Base-by-base conservation (phyloP, 495 filamentous ascomycete species). In the Penicillium pulvis region DNA sequence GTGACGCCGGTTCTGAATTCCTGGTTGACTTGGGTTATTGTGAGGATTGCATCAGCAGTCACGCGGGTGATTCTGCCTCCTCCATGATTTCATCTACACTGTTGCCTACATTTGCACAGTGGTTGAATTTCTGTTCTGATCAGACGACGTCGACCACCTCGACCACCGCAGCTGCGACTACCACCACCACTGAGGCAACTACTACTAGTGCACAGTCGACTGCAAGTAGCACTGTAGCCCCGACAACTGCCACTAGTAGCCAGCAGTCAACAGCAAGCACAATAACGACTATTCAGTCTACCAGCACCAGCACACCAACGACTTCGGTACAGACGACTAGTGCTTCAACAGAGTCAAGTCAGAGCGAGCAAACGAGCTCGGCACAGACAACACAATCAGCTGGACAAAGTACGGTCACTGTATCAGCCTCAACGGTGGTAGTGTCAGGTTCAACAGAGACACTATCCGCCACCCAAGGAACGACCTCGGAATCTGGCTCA, bases 1-100 rank as follows among this genome's bases (percentile, higher is more conserved):
- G 86, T 67, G 67, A 51, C 0, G 8, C 35, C 0, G 64, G 46
- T 23, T 81, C 79, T 0, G 33, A 63, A 0, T 88, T 87, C 67
- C 26, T 56, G 17, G 45, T 39, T 3, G 64, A 71, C 33, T 56
- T 71, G 26, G 41, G 51, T 0, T 44, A 42, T 8, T 89, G 86
- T 70, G 51, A 74, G 35, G 43, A 49, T 0, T 67, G 70, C 26
- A 53, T 66, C 20, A 57, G 47, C 24, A 28, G 9, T 14, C 52
- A 51, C 6, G 61, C 51, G 5, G 33, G 39, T 14, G 14, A n/a
- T 6, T 54, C 61, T 5, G 35, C 45, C 3, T 61, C 61, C 1
- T 24, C 53, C 6, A 19, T 42, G 19, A 60, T 52, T 28, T 59
- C 64, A 4, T 41, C 56, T 3, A 50, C 6, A 11, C 23, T 67